These are phyloP conservation scores for Syncephalastrum monosporum DNA, from an alignment of 371 early-diverging fungal genomes.

Conservation along the genomic window DNA sequence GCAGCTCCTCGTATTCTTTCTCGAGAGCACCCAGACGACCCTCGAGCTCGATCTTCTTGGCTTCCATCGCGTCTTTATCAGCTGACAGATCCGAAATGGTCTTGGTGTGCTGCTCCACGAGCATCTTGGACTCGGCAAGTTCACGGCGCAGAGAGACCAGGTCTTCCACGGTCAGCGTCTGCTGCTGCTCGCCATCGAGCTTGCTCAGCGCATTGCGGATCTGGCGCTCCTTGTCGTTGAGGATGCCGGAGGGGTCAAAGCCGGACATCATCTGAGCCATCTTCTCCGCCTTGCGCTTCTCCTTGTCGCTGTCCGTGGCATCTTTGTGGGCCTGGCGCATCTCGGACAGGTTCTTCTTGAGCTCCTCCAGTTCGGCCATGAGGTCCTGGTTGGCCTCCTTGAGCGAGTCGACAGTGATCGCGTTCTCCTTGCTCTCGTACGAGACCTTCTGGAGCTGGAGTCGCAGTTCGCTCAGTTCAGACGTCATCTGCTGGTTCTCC, in stretches of 20 bases:
- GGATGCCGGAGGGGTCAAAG: constrained; percentile 72
- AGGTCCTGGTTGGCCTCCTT: constrained; percentile 82
- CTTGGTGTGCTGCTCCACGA: constrained; percentile 70
- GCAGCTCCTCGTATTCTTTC: constrained; percentile 86
- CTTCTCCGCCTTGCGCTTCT: constrained; percentile 78
- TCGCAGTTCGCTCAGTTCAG: constrained; percentile 68
- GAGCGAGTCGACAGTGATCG: constrained; percentile 78
- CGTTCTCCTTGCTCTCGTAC: constrained; percentile 83
- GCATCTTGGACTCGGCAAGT: constrained; percentile 68
- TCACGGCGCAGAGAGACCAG: constrained; percentile 75
- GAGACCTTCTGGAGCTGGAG: constrained; percentile 82
- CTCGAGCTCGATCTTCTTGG: constrained; percentile 75
- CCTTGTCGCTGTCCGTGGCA: constrained; percentile 61
- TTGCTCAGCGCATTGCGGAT: constrained; percentile 70
- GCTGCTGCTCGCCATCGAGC: constrained; percentile 44
- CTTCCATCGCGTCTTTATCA: constrained; percentile 60
- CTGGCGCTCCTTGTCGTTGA: constrained; percentile 76
- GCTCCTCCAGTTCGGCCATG: constrained; percentile 62
- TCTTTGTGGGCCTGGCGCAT: constrained; percentile 45
- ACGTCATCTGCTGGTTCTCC: constrained; percentile 73
- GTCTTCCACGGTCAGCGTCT: constrained; percentile 64
- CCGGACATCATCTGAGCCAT: constrained; percentile 89
- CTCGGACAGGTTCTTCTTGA: constrained; percentile 61
- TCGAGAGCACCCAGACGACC: constrained; percentile 70
- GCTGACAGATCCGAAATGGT: constrained; percentile 61